phyloP scores from a whole-genome alignment of 139 green algal species.

The Picochlorum sp. region DNA sequence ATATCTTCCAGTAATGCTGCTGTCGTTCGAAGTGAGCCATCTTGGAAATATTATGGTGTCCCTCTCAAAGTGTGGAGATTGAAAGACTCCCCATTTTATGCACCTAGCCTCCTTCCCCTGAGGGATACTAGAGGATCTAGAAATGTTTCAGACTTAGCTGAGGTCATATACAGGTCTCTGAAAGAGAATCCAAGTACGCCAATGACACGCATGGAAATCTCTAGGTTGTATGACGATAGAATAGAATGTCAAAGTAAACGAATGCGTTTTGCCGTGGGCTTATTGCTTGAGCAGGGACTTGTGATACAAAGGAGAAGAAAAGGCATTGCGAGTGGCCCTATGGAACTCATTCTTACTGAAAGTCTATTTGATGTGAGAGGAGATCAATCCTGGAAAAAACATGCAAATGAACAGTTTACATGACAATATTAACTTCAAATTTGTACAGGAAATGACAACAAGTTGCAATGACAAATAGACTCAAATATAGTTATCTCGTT shows the following conservation, averaged over 20 bases:
- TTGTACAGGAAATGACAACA: too few relatives aligned
- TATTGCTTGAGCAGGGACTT: conserved; percentile 9
- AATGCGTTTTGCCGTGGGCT: neutral
- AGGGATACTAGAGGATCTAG: neutral
- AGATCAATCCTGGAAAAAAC: neutral
- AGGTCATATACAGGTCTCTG: neutral
- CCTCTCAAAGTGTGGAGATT: conserved; percentile 2
- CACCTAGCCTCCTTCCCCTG: neutral
- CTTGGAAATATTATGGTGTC: conserved; percentile 5
- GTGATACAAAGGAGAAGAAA: conserved; percentile 8
- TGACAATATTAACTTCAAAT: too few relatives aligned
- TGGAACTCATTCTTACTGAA: neutral
- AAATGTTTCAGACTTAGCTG: neutral
- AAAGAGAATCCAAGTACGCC: neutral
- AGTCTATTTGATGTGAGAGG: neutral
- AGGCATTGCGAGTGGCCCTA: neutral
- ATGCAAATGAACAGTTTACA: too few relatives aligned
- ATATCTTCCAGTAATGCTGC: conserved; percentile 1
- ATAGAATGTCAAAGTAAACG: conserved; percentile 2
- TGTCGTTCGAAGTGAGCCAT: conserved; percentile 2
- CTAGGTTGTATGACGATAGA: neutral
- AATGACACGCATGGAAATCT: conserved; percentile 3
- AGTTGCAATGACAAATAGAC: too few relatives aligned
- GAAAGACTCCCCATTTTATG: neutral
- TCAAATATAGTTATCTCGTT: neutral